phyloP scores from a whole-genome alignment of 495 filamentous ascomycete species.

The Penicillium roqueforti region DNA sequence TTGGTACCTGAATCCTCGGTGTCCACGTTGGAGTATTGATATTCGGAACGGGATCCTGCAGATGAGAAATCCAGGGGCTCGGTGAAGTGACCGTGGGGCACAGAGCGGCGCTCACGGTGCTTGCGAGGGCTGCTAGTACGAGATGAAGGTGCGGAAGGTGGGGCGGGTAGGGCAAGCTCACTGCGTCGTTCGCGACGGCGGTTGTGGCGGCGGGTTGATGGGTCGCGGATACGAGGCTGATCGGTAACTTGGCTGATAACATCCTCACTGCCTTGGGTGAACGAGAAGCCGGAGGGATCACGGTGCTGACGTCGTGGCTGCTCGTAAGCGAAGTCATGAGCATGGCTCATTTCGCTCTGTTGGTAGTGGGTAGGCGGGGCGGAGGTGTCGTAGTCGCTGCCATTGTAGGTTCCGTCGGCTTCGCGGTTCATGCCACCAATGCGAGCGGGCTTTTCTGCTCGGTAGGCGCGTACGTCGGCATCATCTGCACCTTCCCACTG shows the following conservation, averaged over 20 bases:
- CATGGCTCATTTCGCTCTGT: conserved; percentile 50
- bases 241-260: conserved; percentile 51
- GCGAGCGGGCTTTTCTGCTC: conserved; percentile 74
- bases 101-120: conserved; percentile 31
- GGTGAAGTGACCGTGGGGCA: conserved; percentile 51
- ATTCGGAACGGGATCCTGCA: conserved; percentile 40
- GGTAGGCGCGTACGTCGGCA: conserved; percentile 73
- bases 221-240: conserved; percentile 41
- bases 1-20: conserved; percentile 68
- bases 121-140: conserved; percentile 39
- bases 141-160: conserved; percentile 26
- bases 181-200: conserved; percentile 33
- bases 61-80: conserved; percentile 50
- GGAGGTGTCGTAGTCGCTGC: conserved; percentile 53
- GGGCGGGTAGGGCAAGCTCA: conserved; percentile 15
- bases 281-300: conserved; percentile 42
- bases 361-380: conserved; percentile 46
- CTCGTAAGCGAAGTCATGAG: conserved; percentile 45
- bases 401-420: conserved; percentile 68
- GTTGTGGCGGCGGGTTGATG: conserved; percentile 35
- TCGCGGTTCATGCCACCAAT: conserved; percentile 82
- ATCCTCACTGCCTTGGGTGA: conserved; percentile 52
- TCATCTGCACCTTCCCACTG: conserved; percentile 58
- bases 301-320: conserved; percentile 19
- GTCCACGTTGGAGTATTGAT: conserved; percentile 47